Percentiles rank a stretch among this genome's conserved stretches.
Conservation (phyloP, 768 basidiomycete species). For the Lactifluus volemus region DNA sequence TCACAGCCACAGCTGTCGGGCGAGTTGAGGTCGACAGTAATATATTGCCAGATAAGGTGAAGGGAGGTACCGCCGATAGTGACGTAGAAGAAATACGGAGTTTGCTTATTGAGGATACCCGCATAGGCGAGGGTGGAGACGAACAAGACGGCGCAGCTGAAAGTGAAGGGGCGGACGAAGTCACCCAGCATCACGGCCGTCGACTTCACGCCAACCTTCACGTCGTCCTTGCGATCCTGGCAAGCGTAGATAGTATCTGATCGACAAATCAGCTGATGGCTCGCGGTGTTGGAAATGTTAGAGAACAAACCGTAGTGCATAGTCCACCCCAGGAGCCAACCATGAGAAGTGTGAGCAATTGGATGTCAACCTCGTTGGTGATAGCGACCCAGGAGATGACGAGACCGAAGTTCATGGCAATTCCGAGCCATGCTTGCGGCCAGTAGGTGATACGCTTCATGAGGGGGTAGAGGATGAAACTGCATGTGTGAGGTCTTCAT, state of each 20-base stretch:
- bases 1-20: conserved; percentile 19
- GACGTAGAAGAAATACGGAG: conserved; percentile 19
- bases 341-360: conserved; percentile 15
- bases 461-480: conserved; percentile 38
- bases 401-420: conserved; percentile 42
- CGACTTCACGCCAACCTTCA: conserved; percentile 61
- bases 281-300: neutral
- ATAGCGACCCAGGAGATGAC: conserved; percentile 41
- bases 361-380: conserved; percentile 27
- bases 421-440: conserved; percentile 56
- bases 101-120: conserved; percentile 36
- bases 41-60: conserved; percentile 23
- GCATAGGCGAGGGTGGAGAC: conserved; percentile 42
- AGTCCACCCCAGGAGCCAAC: conserved; percentile 29
- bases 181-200: conserved; percentile 68
- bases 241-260: conserved; percentile 66
- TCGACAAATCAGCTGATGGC: neutral
- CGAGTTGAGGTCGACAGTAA: conserved; percentile 20
- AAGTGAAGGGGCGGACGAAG: conserved; percentile 49
- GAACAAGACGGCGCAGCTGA: conserved; percentile 45
- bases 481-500: conserved; percentile 11
- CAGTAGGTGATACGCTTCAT: conserved; percentile 50
- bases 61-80: conserved; percentile 19
- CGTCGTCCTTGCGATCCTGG: conserved; percentile 68
- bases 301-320: conserved; percentile 32